Conservation (phyloP, 331 rosid genomes). For the Malus hybrid region DNA sequence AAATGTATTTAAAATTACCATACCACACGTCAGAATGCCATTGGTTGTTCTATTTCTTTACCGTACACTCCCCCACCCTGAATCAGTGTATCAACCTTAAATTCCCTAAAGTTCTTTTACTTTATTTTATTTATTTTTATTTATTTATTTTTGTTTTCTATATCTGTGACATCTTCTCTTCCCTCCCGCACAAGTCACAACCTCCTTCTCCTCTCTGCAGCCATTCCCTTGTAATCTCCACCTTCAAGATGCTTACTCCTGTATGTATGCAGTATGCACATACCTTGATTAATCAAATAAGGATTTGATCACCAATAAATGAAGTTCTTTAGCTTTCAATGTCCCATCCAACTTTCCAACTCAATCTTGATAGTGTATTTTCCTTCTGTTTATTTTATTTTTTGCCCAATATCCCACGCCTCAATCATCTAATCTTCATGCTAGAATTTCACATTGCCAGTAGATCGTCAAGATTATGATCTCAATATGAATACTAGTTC, state of each 20-base stretch:
- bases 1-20: not conserved
- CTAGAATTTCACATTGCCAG: no score
- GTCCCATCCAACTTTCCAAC: not conserved
- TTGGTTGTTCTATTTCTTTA: not conserved
- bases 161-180: not conserved
- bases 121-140: no score
- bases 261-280: not conserved
- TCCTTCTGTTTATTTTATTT: no score
- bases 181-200: not conserved
- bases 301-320: not conserved
- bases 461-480: not conserved
- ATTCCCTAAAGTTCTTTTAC: not conserved
- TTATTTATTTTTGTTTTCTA: not conserved
- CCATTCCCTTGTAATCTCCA: not conserved
- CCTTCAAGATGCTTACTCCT: not conserved
- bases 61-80: not conserved
- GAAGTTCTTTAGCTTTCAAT: not conserved
- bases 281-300: not conserved
- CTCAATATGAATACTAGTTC: not conserved
- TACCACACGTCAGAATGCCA: not conserved
- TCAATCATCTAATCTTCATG: no score
- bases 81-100: not conserved
- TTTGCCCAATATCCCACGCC: no score
- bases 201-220: not conserved
- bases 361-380: no score